Evolutionary conservation across 2,329 filamentous ascomycete species (phyloP), one percentile per base, ranked within the genome.

Genomic region (Ilyonectria sp.): DNA sequence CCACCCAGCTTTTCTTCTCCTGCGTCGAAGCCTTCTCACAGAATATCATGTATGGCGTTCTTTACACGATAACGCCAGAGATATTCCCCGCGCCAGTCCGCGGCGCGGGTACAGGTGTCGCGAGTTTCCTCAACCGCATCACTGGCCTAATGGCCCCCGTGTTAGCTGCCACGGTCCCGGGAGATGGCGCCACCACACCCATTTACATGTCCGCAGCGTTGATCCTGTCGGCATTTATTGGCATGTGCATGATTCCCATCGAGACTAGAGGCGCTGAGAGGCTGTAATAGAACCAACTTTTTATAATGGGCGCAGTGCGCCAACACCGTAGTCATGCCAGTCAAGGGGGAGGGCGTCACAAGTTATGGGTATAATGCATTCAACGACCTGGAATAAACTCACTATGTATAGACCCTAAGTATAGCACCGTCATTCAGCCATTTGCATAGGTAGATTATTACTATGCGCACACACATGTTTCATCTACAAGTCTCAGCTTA

Each of bases 1-100:
- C 82, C 44, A 82, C 84, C 67, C 90, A 93, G 81, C 86, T 94
- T 44, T 84, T 85, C 57, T 92, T 92, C 77, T 90, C 87, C 0
- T 93, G 89, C 69, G 83, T 91, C 69, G 89, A 92, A 77, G 90
- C 91, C 11, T 93, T 94, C 77, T 88, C 90, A 71, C 91, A 93
- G 79, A 93, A 93, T 76, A 91, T 93, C 80, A 92, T 92, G 89
- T 94, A 93, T 79, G 92, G 91, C 63, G 91, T 93, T 1, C 82
- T 94, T 1, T 94, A 93, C 77, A 91, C 92, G 8, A 94, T 93
- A 77, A 94, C 92, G 0, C 92, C 92, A 0, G 92, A 94, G 75
- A 89, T 94, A 31, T 94, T 94, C 80, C 92, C 92, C 0, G 90
- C 91, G 0, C 91, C 91, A 1, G 89, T 92, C 23, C 84, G 92